Evolutionary conservation across 2,329 filamentous ascomycete species (phyloP), one percentile per base, ranked within the genome.

Genomic region (Cladosporium sp.): DNA sequence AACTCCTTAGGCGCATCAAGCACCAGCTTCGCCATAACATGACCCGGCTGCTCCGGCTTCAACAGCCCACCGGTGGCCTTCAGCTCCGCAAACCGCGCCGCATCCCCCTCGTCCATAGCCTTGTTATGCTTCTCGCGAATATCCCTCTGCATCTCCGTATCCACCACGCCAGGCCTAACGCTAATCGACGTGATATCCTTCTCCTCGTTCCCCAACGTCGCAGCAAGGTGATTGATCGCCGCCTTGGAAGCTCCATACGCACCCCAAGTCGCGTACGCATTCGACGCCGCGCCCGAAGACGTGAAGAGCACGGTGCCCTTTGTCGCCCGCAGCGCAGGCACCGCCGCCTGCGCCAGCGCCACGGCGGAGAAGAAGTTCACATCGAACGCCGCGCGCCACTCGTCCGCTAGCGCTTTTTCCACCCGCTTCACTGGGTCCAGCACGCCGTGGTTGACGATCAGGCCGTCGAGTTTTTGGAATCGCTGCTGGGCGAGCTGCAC

Each of bases 141-240:
- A 51, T 86, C 80, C n/a, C 78, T 78, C 67, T 96, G 91, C 91
- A 96, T 96, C 45, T 85, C 85, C 0, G 91, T 96, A 64, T 96
- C 87, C 7, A 95, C 86, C 40, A 88, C 82, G 2, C 91, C 91
- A 0, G 91, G 91, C 3, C 84, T 77, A 29, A 96, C 73, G 0
- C 88, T 77, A 0, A 96, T 71, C 11, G 82, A 84, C 0, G 80
- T 87, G 39, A 96, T 82, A 12, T 84, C 76, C 1, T 85, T 83
- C 67, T 96, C 91, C 64, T 96, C 91, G 1, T 78, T 76, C 0
- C 82, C 81, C 30, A 96, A 69, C 30, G 91, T 89, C 37, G 78
- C 70, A 1, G 84, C 83, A 4, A 96, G 71, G 59, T 92, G 88
- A 67, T 95, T 95, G 61, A 93, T 66, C 1, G 87, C 89, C 0